Evolutionary conservation across 805 yeast genomes (phyloP).

Genomic region (Maudiozyma barnettii): DNA sequence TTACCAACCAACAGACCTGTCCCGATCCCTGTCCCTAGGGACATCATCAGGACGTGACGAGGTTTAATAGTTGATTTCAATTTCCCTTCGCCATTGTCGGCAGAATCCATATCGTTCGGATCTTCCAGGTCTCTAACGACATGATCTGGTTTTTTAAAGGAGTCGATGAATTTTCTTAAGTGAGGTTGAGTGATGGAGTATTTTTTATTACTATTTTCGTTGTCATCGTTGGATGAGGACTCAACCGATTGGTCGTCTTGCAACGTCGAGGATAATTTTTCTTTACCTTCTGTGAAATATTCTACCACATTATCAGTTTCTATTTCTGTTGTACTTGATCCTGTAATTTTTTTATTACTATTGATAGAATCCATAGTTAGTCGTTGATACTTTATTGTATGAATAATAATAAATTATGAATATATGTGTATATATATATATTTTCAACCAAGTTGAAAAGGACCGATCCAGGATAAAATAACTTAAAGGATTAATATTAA

Average conservation of each 20-base stretch:
- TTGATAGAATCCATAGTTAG: neutral
- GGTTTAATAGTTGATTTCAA: constrained; percentile 29
- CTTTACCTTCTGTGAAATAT: constrained; percentile 10
- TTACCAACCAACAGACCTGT: constrained; percentile 68
- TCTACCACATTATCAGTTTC: constrained; percentile 14
- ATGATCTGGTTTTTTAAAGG: constrained; percentile 24
- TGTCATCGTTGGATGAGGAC: neutral
- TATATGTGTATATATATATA: neutral
- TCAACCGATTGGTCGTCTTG: neutral
- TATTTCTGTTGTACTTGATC: neutral
- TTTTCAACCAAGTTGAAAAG: no score
- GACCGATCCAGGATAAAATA: no score
- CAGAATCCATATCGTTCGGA: neutral
- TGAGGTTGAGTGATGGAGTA: constrained; percentile 1
- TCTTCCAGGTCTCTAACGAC: neutral
- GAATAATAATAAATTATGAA: neutral
- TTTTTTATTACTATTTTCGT: neutral
- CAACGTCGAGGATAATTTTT: neutral
- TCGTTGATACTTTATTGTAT: neutral
- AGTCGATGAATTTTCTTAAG: constrained; percentile 32
- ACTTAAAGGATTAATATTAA: no score
- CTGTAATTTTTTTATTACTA: neutral
- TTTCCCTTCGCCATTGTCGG: constrained; percentile 4
- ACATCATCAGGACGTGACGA: constrained; percentile 65
- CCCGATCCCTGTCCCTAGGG: constrained; percentile 68